Evolutionary conservation across 768 basidiomycete species (phyloP).

Genomic region (Lanmaoa pseudosensibilis): DNA sequence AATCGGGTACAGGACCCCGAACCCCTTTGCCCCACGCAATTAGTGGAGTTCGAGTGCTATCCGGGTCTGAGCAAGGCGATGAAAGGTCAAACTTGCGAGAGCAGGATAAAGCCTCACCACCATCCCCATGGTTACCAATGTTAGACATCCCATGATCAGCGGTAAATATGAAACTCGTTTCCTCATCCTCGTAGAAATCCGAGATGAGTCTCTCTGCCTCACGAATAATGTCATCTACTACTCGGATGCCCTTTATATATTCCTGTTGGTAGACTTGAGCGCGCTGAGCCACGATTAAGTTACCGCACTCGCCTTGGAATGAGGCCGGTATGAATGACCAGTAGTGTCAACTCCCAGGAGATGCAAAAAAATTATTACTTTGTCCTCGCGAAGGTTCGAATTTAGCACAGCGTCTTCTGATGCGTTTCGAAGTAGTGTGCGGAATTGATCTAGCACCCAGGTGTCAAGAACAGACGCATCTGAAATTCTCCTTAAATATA

Average conservation of each 20-base stretch:
- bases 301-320: neutral
- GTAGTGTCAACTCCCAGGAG: neutral
- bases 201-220: neutral
- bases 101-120: neutral
- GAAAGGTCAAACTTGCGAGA: neutral
- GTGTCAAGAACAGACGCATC: neutral
- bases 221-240: neutral
- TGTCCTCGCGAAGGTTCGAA: neutral
- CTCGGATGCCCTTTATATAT: neutral
- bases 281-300: neutral
- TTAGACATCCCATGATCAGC: neutral
- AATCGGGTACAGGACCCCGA: neutral
- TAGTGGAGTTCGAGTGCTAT: neutral
- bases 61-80: neutral
- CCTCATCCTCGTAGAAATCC: neutral
- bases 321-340: neutral
- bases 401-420: neutral
- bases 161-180: neutral
- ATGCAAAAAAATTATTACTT: neutral
- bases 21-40: neutral
- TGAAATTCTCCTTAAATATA: neutral
- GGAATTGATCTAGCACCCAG: neutral
- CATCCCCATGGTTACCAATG: neutral
- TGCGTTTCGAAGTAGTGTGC: neutral
- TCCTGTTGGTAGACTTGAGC: neutral